phyloP scores from a whole-genome alignment of 179 eudicot genomes.

The Carnegiea gigantea region DNA sequence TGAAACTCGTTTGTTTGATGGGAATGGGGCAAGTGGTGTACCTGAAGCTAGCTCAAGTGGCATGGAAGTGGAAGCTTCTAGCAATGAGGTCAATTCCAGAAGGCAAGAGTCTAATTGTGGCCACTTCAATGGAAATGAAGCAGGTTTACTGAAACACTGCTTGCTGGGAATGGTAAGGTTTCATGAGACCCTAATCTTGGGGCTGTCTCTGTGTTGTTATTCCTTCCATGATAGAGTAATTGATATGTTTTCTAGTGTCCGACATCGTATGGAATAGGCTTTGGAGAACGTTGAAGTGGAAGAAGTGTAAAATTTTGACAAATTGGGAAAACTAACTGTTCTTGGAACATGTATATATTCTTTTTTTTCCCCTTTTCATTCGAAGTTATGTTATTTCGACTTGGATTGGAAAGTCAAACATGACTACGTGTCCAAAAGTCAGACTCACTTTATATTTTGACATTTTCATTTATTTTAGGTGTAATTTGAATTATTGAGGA shows the following conservation, averaged over 20 bases:
- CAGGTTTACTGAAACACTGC: conserved; percentile 49
- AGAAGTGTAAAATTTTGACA: background rate
- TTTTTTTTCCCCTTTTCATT: background rate
- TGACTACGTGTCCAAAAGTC: background rate
- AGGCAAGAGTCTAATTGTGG: conserved; percentile 29
- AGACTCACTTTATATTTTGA: background rate
- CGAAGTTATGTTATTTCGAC: background rate
- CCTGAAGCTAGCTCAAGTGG: conserved; percentile 28
- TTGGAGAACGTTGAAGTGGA: background rate
- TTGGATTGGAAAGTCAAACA: background rate
- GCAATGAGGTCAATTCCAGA: conserved; percentile 17
- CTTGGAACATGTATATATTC: background rate
- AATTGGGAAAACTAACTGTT: background rate
- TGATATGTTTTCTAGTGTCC: conserved; percentile 7
- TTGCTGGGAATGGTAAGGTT: conserved; percentile 75
- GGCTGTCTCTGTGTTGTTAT: background rate
- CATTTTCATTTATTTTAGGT: background rate
- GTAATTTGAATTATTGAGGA: background rate
- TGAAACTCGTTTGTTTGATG: conserved; percentile 24
- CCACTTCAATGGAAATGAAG: conserved; percentile 26
- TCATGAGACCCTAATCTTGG: background rate
- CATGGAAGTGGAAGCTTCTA: conserved; percentile 24
- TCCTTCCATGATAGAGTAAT: background rate
- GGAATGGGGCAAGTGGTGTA: conserved; percentile 25
- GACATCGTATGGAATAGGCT: background rate